Base-by-base conservation (phyloP, 169 alveolate species). In the Theileria orientalis region DNA sequence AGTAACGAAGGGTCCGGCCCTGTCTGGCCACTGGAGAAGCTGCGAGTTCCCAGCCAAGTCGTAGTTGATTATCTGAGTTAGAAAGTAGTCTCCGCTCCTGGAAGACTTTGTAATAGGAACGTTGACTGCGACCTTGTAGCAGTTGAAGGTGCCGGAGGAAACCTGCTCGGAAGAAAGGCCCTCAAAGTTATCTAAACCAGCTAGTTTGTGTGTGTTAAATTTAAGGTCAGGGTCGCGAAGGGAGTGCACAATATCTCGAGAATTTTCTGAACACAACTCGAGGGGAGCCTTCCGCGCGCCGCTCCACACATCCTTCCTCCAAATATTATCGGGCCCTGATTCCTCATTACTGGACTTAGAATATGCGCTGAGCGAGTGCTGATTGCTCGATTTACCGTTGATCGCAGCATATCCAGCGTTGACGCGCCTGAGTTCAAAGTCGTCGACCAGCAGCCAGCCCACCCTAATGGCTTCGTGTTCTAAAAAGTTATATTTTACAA, bases 11-110 rank as follows among this genome's bases (percentile, higher is more conserved):
- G 80, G 90, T 14, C 83, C 87, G 33, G 62, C 30, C 19, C 46
- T 60, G 0, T 72, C 33, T 1, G 91, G 83, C 74, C 90, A 79
- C 70, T 84, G 86, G 1, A 88, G 30, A 37, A 70, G 63, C 66
- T 74, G 79, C n/a, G 69, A 57, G 57, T 88, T 88, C 21, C 93
- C 90, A 11, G 92, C 93, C 3, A 76, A 64, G 68, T 88, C 93
- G 64, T 62, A 83, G 19, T 73, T 69, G 13, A 74, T 44, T 21
- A 88, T 23, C 11, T 68, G 77, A 37, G 86, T 72, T 19, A 88
- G 76, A 76, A 49, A 75, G 70, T 84, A 84, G 35, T 76, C 70
- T 16, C 90, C 85, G 19, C 86, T 76, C 41, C 90, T 47, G 14
- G 92, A 77, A 56, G 84, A 74, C 33, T 42, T 13, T 40, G 84